A percentile compares a stretch with the other conserved stretches of the same genome.
These are phyloP conservation scores for Lasiodiplodia hormozganensis DNA, from an alignment of 2,329 filamentous ascomycete genomes.

Conservation along the genomic window DNA sequence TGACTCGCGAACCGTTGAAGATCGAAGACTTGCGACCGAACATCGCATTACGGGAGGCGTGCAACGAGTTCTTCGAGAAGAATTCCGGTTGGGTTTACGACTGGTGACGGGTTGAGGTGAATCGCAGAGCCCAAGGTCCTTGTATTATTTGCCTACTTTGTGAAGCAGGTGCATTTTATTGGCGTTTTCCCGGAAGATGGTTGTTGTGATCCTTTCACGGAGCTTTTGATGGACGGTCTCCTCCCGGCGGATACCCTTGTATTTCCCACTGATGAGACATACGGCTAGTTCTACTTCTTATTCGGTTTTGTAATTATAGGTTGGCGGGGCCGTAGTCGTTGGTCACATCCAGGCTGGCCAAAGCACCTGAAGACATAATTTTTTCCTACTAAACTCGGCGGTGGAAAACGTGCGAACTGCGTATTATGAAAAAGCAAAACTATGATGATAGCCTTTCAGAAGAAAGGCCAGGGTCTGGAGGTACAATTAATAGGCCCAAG, in stretches of 20 bases:
- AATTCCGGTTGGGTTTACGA: slow-evolving; percentile 90
- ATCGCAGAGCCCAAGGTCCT: background rate
- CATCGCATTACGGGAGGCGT: slow-evolving; percentile 79
- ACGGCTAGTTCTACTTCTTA: background rate
- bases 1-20: slow-evolving; percentile 78
- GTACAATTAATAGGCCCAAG: no score
- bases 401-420: background rate
- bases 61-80: slow-evolving; percentile 80
- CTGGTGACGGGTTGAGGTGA: slow-evolving; percentile 62
- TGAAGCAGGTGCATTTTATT: background rate
- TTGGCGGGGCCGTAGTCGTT: background rate
- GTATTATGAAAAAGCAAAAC: background rate
- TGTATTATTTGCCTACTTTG: background rate
- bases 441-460: background rate
- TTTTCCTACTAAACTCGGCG: background rate
- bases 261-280: background rate
- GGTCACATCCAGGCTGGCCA: background rate
- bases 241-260: slow-evolving; percentile 21
- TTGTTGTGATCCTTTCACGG: background rate
- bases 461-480: no score
- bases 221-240: background rate
- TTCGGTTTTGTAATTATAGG: background rate
- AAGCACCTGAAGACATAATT: background rate
- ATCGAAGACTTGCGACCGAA: slow-evolving; percentile 80
- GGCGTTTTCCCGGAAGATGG: slow-evolving; percentile 8